These are phyloP conservation scores for Eragrostis tef DNA, from an alignment of 202 grass and related monocot species.

Conservation along the genomic window DNA sequence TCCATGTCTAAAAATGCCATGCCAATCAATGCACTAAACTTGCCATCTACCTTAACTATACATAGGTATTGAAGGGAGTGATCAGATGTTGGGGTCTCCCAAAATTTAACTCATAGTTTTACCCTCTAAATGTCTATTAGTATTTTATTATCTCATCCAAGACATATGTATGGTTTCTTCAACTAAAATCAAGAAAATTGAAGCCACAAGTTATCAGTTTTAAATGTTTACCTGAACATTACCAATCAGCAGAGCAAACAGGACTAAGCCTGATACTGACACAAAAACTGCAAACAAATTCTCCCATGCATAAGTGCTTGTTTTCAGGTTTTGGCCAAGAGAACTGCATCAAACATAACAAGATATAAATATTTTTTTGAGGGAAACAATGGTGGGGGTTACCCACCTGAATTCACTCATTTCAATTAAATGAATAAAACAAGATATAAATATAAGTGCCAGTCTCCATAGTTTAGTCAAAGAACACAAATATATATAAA, in stretches of 20 bases:
- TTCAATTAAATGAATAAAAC: slow-evolving; percentile 3
- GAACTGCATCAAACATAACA: slow-evolving; percentile 63
- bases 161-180: neutral
- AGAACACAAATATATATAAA: slow-evolving; percentile 33
- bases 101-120: slow-evolving; percentile 4
- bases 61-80: neutral
- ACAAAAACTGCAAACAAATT: slow-evolving; percentile 83
- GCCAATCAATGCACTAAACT: neutral
- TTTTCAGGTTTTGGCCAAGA: slow-evolving; percentile 81
- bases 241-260: slow-evolving; percentile 91
- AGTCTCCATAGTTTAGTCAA: neutral
- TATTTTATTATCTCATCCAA: slow-evolving; percentile 8
- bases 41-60: neutral
- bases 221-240: slow-evolving; percentile 83
- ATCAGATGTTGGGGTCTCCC: neutral
- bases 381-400: too few relatives aligned
- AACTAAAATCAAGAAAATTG: slow-evolving; percentile 36
- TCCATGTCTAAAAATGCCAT: neutral
- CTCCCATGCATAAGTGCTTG: slow-evolving; percentile 75
- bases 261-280: slow-evolving; percentile 75
- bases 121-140: neutral
- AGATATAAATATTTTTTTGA: neutral
- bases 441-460: slow-evolving; percentile 16
- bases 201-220: neutral
- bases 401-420: too few relatives aligned